Evolutionary conservation across 371 early-diverging fungal species (phyloP).

Genomic region (Chytridium lagenaria): DNA sequence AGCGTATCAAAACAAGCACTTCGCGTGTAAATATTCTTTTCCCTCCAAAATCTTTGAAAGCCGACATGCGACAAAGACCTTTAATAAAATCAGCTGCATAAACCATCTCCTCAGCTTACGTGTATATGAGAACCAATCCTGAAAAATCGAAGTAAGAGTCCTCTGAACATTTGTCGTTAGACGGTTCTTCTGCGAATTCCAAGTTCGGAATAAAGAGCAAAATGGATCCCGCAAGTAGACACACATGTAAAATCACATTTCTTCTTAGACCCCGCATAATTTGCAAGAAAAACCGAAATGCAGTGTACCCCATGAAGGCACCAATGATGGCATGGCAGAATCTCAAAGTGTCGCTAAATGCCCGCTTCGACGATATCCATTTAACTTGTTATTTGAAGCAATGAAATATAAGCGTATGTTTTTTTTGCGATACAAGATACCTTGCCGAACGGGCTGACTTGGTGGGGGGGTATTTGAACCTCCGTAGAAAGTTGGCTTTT

Average conservation of each 20-base stretch:
- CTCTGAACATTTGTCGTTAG: not conserved
- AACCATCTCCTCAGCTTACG: not conserved
- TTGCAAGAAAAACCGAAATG: too few relatives aligned
- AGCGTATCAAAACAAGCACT: not conserved
- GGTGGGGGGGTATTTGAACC: not conserved
- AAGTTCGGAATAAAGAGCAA: not conserved
- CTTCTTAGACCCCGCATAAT: not conserved
- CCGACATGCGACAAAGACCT: not conserved
- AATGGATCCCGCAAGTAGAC: not conserved
- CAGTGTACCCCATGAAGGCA: too few relatives aligned
- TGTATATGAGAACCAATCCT: not conserved
- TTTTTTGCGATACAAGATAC: too few relatives aligned
- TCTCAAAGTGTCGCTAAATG: too few relatives aligned
- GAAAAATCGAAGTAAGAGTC: not conserved
- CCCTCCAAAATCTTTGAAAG: not conserved
- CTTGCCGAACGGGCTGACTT: not conserved
- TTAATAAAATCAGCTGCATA: not conserved
- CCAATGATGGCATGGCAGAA: too few relatives aligned
- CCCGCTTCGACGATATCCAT: constrained; percentile 3
- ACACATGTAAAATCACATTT: not conserved
- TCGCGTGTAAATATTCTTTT: not conserved
- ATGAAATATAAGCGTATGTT: too few relatives aligned
- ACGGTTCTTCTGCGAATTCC: not conserved
- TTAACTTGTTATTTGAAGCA: not conserved
- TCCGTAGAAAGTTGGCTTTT: not conserved